Conservation (phyloP, 176 grass and related monocot species). For the Guadua angustifolia region DNA sequence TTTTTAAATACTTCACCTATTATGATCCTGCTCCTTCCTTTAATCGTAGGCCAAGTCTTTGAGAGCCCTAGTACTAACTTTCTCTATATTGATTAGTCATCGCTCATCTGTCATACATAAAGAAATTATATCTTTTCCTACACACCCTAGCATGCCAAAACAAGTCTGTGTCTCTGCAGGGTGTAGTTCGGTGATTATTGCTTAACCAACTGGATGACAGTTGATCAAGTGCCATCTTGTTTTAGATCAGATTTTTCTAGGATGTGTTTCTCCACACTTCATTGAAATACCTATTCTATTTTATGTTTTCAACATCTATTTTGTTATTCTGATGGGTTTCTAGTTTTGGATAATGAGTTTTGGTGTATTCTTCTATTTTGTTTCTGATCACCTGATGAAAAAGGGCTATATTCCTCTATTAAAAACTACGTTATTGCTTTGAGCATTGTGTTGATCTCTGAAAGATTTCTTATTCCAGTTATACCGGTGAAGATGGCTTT, state of each 20-base stretch:
- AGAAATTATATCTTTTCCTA: not conserved
- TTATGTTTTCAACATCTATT: not conserved
- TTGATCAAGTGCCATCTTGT: not conserved
- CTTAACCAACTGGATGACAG: not conserved
- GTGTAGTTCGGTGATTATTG: not conserved
- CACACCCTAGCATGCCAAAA: not conserved
- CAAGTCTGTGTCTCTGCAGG: not conserved
- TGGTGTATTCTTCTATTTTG: not conserved
- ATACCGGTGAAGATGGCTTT: slow-evolving; percentile 96
- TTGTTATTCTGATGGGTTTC: not conserved
- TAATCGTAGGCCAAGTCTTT: not conserved
- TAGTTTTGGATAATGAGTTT: not conserved
- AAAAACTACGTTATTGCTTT: not conserved
- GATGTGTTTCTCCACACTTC: not conserved
- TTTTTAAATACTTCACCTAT: not conserved
- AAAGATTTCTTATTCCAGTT: slow-evolving; percentile 62
- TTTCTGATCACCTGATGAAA: not conserved
- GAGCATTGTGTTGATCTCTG: slow-evolving; percentile 6
- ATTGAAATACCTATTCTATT: not conserved
- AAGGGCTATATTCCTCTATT: not conserved
- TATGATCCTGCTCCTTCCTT: slow-evolving; percentile 25
- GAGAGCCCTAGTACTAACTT: not conserved
- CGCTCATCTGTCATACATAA: not conserved
- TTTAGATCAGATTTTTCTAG: not conserved
- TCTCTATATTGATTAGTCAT: not conserved